Evolutionary conservation across 1,139 yeast species (phyloP).

Genomic region (Blastobotrys petasosporus): DNA sequence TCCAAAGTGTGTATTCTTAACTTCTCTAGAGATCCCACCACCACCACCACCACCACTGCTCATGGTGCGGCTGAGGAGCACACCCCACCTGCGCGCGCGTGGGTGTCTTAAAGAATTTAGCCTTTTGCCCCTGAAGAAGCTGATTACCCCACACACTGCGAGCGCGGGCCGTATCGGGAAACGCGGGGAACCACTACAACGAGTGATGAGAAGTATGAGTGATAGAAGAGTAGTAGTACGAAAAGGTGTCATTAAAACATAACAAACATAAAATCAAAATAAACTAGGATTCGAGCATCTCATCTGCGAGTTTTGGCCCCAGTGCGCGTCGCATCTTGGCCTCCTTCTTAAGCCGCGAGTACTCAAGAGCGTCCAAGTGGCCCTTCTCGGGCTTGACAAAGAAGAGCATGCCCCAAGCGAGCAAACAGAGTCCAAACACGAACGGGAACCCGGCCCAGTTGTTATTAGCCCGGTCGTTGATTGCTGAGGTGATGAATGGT

Average conservation of each 20-base stretch:
- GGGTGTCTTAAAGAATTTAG: too few species aligned
- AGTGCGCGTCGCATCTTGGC: background rate
- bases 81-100: too few species aligned
- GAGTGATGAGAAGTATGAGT: background rate
- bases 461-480: conserved; percentile 15
- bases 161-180: too few species aligned
- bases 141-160: too few species aligned
- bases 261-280: background rate
- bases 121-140: too few species aligned
- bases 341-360: background rate
- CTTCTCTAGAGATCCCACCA: too few species aligned
- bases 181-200: too few species aligned
- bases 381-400: background rate
- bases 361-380: background rate
- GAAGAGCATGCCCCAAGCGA: background rate
- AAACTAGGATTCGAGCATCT: background rate
- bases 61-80: too few species aligned
- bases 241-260: background rate
- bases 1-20: too few species aligned
- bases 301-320: background rate
- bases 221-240: background rate
- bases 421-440: conserved; percentile 15
- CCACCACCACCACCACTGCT: too few species aligned
- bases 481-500: conserved; percentile 20
- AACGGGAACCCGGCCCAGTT: conserved; percentile 20